Percentiles rank a stretch among this genome's conserved stretches.
Conservation (phyloP, 495 filamentous ascomycete genomes). For the Gamarada debralockiae region DNA sequence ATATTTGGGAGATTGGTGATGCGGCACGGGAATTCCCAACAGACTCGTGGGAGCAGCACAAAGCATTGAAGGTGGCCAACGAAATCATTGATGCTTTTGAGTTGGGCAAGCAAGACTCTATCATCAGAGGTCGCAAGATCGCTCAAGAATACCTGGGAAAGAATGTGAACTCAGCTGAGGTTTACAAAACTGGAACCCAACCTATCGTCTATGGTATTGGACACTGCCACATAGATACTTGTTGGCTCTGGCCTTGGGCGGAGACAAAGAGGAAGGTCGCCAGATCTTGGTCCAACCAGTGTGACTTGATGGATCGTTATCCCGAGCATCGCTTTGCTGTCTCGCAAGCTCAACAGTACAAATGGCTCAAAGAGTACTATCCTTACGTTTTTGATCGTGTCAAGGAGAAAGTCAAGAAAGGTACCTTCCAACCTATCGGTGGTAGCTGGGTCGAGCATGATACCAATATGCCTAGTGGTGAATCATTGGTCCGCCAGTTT, state of each 20-base stretch:
- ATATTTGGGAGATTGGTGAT: constrained; percentile 95
- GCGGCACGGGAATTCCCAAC: constrained; percentile 75
- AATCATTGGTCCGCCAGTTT: constrained; percentile 94
- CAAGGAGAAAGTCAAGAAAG: constrained; percentile 83
- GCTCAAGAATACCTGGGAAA: constrained; percentile 78
- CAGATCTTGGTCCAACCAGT: constrained; percentile 94
- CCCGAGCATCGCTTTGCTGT: constrained; percentile 89
- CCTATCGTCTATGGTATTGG: constrained; percentile 84
- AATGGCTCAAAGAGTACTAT: constrained; percentile 91
- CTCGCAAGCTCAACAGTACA: constrained; percentile 95
- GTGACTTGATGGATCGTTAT: constrained; percentile 88
- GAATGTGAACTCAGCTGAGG: constrained; percentile 74
- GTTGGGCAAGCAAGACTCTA: constrained; percentile 69
- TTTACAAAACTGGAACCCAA: constrained; percentile 71
- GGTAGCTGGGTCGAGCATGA: constrained; percentile 99
- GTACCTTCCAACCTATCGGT: constrained; percentile 89
- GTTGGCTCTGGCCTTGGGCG: constrained; percentile 99
- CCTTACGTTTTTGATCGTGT: constrained; percentile 82
- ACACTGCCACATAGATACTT: constrained; percentile 96
- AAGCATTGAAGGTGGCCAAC: constrained; percentile 78
- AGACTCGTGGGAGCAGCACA: constrained; percentile 81
- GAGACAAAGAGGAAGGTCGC: constrained; percentile 97
- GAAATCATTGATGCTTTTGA: constrained; percentile 88
- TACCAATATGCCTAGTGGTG: constrained; percentile 93
- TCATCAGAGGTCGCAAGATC: constrained; percentile 74